Evolutionary conservation across 352 stramenopile species (phyloP).

Genomic region (Aphanomyces stellatus): DNA sequence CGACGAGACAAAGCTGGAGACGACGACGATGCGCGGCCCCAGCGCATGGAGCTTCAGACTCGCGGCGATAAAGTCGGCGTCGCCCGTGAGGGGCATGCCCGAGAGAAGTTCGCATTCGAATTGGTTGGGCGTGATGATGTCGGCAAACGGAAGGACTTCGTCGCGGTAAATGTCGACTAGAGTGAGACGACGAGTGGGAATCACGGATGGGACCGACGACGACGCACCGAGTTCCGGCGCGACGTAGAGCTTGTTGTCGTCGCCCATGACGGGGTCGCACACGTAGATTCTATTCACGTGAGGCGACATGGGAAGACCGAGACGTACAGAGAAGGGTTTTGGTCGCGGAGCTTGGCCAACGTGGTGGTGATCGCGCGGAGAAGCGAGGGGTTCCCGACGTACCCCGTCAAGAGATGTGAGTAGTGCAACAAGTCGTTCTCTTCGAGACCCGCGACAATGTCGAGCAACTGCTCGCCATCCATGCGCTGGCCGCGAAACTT

Average conservation of each 20-base stretch:
- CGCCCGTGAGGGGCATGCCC: conserved; percentile 50
- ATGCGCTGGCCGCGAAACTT: conserved; percentile 58
- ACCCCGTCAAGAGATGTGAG: conserved; percentile 75
- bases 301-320: background rate
- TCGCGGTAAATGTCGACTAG: conserved; percentile 72
- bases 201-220: no score
- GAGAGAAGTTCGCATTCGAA: conserved; percentile 79
- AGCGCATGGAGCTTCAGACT: conserved; percentile 67
- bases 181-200: no score
- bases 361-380: conserved; percentile 52
- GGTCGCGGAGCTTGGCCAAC: conserved; percentile 4
- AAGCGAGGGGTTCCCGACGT: conserved; percentile 60
- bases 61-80: conserved; percentile 53
- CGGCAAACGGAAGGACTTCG: conserved; percentile 67
- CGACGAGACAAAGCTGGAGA: conserved; percentile 53
- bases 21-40: conserved; percentile 66
- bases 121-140: conserved; percentile 80
- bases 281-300: conserved; percentile 40
- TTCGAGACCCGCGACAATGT: conserved; percentile 71
- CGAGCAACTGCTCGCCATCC: conserved; percentile 59
- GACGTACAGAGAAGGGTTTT: conserved; percentile 13
- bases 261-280: conserved; percentile 76
- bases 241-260: conserved; percentile 76
- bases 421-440: conserved; percentile 60
- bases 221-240: conserved; percentile 56